phyloP scores from a whole-genome alignment of 2,329 filamentous ascomycete genomes.

The Ascochyta fabae region DNA sequence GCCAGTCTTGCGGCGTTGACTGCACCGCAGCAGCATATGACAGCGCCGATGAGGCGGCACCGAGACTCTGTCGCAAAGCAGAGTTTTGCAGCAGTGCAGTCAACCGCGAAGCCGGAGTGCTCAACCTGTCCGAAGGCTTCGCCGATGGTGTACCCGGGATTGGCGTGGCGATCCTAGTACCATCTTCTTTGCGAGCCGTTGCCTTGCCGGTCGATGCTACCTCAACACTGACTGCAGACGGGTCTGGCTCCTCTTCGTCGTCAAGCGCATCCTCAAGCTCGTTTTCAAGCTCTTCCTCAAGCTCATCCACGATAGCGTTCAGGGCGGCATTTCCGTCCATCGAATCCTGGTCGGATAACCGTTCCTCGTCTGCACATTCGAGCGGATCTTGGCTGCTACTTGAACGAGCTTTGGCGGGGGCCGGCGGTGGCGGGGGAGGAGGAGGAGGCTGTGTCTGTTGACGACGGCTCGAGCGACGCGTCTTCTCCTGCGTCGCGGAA shows the following conservation, averaged over 20 bases:
- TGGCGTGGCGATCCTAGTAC: slow-evolving; percentile 83
- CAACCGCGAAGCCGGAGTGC: slow-evolving; percentile 39
- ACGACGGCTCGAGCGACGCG: slow-evolving; percentile 70
- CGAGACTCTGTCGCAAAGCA: slow-evolving; percentile 40
- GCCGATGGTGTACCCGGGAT: slow-evolving; percentile 60
- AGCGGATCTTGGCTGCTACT: slow-evolving; percentile 63
- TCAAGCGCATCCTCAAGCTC: slow-evolving; percentile 21
- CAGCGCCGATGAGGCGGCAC: slow-evolving; percentile 61
- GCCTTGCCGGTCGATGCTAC: slow-evolving; percentile 85
- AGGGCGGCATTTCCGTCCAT: slow-evolving; percentile 69
- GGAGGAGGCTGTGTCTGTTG: slow-evolving; percentile 58
- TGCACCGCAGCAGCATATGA: slow-evolving; percentile 87
- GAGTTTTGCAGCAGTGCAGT: slow-evolving; percentile 42
- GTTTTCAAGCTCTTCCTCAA: slow-evolving; percentile 81
- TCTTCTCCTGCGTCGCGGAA: slow-evolving; percentile 64
- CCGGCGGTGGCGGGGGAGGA: slow-evolving; percentile 58
- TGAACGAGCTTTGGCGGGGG: slow-evolving; percentile 52
- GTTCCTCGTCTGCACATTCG: slow-evolving; percentile 92
- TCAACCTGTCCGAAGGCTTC: slow-evolving; percentile 40
- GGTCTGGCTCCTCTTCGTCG: slow-evolving; percentile 68
- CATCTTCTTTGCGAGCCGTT: slow-evolving; percentile 90
- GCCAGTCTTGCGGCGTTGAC: slow-evolving; percentile 87
- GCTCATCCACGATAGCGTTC: slow-evolving; percentile 86
- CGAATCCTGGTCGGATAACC: slow-evolving; percentile 75
- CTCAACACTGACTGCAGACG: slow-evolving; percentile 89